Evolutionary conservation across 179 eudicot genomes (phyloP).

Genomic region (Nepenthes alata): DNA sequence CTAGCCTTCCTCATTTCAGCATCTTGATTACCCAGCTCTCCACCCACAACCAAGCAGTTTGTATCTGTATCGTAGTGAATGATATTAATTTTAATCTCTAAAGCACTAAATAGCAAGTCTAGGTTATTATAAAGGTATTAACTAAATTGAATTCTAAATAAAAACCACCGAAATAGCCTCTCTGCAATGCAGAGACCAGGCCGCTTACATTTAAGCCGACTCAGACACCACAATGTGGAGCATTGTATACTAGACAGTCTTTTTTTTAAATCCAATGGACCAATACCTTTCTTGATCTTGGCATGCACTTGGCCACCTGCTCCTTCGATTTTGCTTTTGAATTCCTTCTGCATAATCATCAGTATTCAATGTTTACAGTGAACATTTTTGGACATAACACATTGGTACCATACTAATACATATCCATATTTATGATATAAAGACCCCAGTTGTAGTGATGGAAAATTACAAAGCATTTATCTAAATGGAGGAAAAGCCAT

Average conservation of each 20-base stretch:
- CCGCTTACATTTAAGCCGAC: no score
- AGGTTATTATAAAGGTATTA: not conserved
- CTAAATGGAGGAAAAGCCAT: slow-evolving; percentile 5
- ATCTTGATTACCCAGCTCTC: slow-evolving; percentile 36
- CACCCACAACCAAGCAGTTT: slow-evolving; percentile 72
- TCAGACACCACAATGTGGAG: no score
- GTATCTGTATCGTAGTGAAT: slow-evolving; percentile 45
- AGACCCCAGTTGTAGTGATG: not conserved
- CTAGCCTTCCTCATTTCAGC: slow-evolving; percentile 83
- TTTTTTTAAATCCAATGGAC: not conserved
- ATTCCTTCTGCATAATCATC: slow-evolving; percentile 41
- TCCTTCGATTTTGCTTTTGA: slow-evolving; percentile 55
- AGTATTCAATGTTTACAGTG: not conserved
- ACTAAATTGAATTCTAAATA: no score
- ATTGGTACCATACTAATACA: not conserved
- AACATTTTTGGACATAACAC: not conserved
- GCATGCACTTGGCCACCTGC: slow-evolving; percentile 73
- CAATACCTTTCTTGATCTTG: slow-evolving; percentile 70
- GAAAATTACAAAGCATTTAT: not conserved
- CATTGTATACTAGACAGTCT: not conserved
- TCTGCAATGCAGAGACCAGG: no score
- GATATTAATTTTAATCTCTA: not conserved
- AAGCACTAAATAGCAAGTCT: not conserved
- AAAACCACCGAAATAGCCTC: no score
- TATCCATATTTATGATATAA: not conserved